These are phyloP conservation scores for Beauveria caledonica DNA, from an alignment of 2,329 filamentous ascomycete genomes.

Conservation along the genomic window DNA sequence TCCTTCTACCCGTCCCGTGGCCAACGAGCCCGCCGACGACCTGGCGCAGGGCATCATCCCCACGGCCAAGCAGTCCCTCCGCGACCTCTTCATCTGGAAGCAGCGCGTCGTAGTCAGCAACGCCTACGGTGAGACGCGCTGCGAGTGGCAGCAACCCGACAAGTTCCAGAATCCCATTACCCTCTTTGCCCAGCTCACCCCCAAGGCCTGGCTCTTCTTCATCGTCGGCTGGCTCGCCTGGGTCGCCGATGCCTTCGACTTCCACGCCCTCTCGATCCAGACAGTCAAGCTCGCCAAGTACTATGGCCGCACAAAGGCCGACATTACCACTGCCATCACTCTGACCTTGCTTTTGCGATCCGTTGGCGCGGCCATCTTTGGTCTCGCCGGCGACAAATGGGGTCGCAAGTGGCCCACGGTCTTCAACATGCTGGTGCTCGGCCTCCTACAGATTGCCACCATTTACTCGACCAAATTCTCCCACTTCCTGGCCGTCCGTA, in stretches of 20 bases:
- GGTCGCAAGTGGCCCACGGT: conserved; percentile 83
- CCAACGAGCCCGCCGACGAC: conserved; percentile 53
- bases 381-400: conserved; percentile 68
- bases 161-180: conserved; percentile 63
- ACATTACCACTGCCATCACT: conserved; percentile 67
- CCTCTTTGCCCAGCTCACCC: conserved; percentile 55
- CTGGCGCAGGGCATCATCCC: conserved; percentile 56
- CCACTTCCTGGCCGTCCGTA: conserved; percentile 66
- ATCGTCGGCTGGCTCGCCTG: conserved; percentile 66
- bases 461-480: conserved; percentile 66
- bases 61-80: conserved; percentile 55
- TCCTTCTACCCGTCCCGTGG: background rate
- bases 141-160: conserved; percentile 61
- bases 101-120: conserved; percentile 62
- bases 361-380: conserved; percentile 67
- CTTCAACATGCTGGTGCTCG: conserved; percentile 65
- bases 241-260: conserved; percentile 79
- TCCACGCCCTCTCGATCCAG: conserved; percentile 72
- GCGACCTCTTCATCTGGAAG: conserved; percentile 65
- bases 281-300: conserved; percentile 57
- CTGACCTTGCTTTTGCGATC: conserved; percentile 67
- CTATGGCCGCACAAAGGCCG: conserved; percentile 46
- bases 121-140: conserved; percentile 53
- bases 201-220: conserved; percentile 67
- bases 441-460: conserved; percentile 61